Evolutionary conservation across 2,329 filamentous ascomycete genomes (phyloP).

Genomic region (Botrytis tulipae): DNA sequence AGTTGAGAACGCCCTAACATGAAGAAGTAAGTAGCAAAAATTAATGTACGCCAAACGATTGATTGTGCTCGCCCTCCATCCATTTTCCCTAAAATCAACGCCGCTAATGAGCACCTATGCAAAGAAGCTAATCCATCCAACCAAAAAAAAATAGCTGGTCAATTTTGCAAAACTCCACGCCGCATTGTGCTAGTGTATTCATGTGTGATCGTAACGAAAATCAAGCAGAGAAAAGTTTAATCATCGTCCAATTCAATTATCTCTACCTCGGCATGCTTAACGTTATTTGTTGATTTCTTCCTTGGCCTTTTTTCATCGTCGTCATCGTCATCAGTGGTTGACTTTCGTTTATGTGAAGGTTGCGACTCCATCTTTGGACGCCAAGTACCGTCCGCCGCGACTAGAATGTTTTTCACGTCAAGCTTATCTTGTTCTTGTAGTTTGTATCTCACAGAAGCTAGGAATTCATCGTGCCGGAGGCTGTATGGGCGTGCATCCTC

Average conservation of each 20-base stretch:
- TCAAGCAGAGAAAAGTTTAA: conserved; percentile 17
- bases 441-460: conserved; percentile 58
- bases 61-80: background rate
- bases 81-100: background rate
- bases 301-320: conserved; percentile 21
- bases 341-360: conserved; percentile 19
- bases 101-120: conserved; percentile 1
- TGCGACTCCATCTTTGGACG: conserved; percentile 45
- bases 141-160: background rate
- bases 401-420: conserved; percentile 57
- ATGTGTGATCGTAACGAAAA: conserved; percentile 1
- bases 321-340: conserved; percentile 10
- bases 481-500: conserved; percentile 71
- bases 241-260: conserved; percentile 36
- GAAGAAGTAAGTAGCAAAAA: conserved; percentile 9
- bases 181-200: background rate
- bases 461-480: conserved; percentile 72
- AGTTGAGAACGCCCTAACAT: background rate
- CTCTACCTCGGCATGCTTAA: conserved; percentile 25
- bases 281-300: conserved; percentile 9
- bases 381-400: conserved; percentile 67
- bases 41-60: background rate
- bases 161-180: conserved; percentile 10
- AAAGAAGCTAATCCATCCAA: conserved; percentile 14
- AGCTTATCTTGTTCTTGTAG: conserved; percentile 51